Evolutionary conservation across 805 yeast genomes (phyloP), one percentile per base, ranked within the genome.

Genomic region (Hanseniaspora taiwanica): DNA sequence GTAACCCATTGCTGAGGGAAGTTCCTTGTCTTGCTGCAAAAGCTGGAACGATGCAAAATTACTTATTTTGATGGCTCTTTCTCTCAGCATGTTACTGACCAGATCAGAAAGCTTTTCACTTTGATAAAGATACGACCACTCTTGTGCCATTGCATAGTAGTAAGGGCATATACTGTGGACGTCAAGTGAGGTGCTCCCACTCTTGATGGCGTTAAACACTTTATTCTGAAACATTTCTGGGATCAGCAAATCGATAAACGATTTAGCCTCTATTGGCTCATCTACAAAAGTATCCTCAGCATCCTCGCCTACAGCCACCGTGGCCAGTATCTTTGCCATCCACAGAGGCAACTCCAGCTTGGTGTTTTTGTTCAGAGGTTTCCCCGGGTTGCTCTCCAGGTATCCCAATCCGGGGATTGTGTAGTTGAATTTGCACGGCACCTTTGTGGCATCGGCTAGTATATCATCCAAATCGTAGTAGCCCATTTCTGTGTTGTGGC

Each of bases 351-450:
- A 65, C 43, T 82, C 87, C 3, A 85, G 51, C 50, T 76, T 76
- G 2, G 86, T 67, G 25, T 75, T 77, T 49, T 73, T 50, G 29
- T 45, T 47, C n/a, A 65, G 60, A n/a, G 61, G 58, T 46, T 74
- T 69, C 1, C 81, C 83, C 1, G 85, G 82, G 44, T 79, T 74
- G 6, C 87, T 85, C 51, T 81, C 87, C 6, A 89, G 64, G 52
- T 79, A 84, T 2, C 96, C 96, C n/a, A 89, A 63, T 0, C 91
- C 89, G 0, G 94, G 93, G 6, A 85, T 79, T 0, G 79, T 70
- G 36, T 78, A 71, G 47, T 80, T 78, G 63, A 87, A 85, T 40
- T 71, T 74, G 52, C 89, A 76, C 0, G 96, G 95, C 6, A 87
- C 63, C 52, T 77, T 78, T 64, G 76, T 78, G 2, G 72, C 68